Conservation (phyloP, 192 early-diverging fungal species). For the Gaertneriomyces semiglobifer region DNA sequence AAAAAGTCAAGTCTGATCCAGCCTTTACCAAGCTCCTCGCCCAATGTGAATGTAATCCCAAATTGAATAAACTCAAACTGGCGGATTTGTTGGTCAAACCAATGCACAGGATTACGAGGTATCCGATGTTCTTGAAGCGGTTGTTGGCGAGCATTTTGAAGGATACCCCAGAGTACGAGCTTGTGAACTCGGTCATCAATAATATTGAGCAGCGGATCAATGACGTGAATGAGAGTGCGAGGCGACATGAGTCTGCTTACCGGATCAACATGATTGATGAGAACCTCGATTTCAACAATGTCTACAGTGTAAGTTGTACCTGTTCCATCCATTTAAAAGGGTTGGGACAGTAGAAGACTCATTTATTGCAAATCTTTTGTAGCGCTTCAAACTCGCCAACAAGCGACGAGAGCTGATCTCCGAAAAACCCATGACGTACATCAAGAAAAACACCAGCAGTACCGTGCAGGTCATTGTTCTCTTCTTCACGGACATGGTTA, state of each 20-base stretch:
- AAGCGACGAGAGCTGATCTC: constrained; percentile 46
- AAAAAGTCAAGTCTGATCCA: constrained; percentile 18
- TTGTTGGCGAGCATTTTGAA: constrained; percentile 27
- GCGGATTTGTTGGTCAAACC: constrained; percentile 49
- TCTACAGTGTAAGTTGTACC: constrained; percentile 1
- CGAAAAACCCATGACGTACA: constrained; percentile 46
- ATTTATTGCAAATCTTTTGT: constrained; percentile 11
- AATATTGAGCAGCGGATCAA: constrained; percentile 38
- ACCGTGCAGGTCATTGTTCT: constrained; percentile 45
- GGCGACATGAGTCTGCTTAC: constrained; percentile 39
- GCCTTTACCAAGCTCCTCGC: constrained; percentile 27
- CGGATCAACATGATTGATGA: constrained; percentile 49
- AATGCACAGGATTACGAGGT: constrained; percentile 52
- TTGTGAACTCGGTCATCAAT: constrained; percentile 37
- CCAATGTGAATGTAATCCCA: constrained; percentile 47
- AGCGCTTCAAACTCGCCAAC: constrained; percentile 50
- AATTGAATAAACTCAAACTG: constrained; percentile 40
- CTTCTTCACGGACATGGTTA: constrained; percentile 51
- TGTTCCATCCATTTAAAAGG: too few species aligned
- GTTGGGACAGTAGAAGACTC: constrained; percentile 30
- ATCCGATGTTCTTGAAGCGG: constrained; percentile 50
- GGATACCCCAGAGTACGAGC: constrained; percentile 19
- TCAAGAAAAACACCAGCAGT: constrained; percentile 35
- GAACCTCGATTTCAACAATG: constrained; percentile 46
- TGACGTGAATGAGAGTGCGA: constrained; percentile 44